A percentile compares a stretch with the other conserved stretches of the same genome.
These are phyloP conservation scores for Glaciozyma martinii DNA, from an alignment of 768 basidiomycete genomes.

Conservation along the genomic window DNA sequence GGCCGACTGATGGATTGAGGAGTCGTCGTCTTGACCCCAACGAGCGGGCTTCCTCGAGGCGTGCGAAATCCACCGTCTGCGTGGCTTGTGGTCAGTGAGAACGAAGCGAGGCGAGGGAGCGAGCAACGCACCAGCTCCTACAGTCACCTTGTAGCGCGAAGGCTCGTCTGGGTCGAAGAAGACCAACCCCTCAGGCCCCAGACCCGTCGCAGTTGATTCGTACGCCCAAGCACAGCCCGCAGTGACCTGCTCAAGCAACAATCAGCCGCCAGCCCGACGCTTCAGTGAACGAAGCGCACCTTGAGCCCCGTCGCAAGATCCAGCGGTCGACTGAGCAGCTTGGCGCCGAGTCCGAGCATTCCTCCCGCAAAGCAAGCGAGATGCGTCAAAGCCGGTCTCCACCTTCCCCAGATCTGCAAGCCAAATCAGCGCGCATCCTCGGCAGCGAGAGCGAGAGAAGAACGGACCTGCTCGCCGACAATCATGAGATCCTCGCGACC, in stretches of 20 bases:
- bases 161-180: slow-evolving; percentile 22
- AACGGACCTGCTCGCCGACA: slow-evolving; percentile 11
- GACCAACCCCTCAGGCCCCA: slow-evolving; percentile 27
- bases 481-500: slow-evolving; percentile 15
- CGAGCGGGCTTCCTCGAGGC: background rate
- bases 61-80: background rate
- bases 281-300: background rate
- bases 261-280: background rate
- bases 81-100: background rate
- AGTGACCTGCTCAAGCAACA: slow-evolving; percentile 33
- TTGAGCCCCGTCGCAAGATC: slow-evolving; percentile 36
- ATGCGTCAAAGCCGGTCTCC: slow-evolving; percentile 5
- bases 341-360: slow-evolving; percentile 44
- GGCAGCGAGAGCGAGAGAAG: slow-evolving; percentile 33
- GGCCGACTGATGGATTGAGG: slow-evolving; percentile 40
- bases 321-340: slow-evolving; percentile 37
- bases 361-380: slow-evolving; percentile 42
- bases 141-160: background rate
- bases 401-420: background rate
- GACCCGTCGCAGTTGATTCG: slow-evolving; percentile 26
- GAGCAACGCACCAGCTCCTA: background rate
- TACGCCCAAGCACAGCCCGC: slow-evolving; percentile 42
- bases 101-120: background rate
- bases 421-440: background rate
- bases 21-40: slow-evolving; percentile 34